A percentile compares a stretch with the other conserved stretches of the same genome.
These are phyloP conservation scores for Pezicula rhizophila DNA, from an alignment of 2,329 filamentous ascomycete species.

Conservation along the genomic window DNA sequence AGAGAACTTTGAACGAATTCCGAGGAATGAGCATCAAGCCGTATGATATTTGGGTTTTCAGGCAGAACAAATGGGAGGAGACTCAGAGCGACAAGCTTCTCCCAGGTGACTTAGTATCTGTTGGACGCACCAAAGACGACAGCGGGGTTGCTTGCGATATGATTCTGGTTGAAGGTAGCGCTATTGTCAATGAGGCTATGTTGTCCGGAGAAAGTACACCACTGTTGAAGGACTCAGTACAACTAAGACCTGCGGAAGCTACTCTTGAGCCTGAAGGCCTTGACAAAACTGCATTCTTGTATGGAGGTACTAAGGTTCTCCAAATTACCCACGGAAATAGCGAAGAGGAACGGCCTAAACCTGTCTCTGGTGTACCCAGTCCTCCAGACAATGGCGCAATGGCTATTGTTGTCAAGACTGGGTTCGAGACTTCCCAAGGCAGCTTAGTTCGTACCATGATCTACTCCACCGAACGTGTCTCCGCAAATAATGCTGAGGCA, in stretches of 20 bases:
- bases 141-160: slow-evolving; percentile 96
- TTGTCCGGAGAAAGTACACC: slow-evolving; percentile 97
- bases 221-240: slow-evolving; percentile 90
- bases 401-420: slow-evolving; percentile 92
- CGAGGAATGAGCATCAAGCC: slow-evolving; percentile 99
- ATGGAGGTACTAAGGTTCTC: slow-evolving; percentile 94
- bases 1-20: slow-evolving; percentile 92
- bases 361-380: slow-evolving; percentile 70
- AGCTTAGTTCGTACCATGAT: slow-evolving; percentile 99
- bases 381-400: slow-evolving; percentile 91
- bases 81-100: slow-evolving; percentile 85
- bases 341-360: slow-evolving; percentile 65
- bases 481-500: slow-evolving; percentile 95
- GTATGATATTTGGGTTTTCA: slow-evolving; percentile 87
- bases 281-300: slow-evolving; percentile 95
- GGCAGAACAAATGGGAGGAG: slow-evolving; percentile 82
- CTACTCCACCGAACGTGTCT: slow-evolving; percentile 96
- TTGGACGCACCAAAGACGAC: slow-evolving; percentile 91
- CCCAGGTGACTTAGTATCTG: slow-evolving; percentile 88
- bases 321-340: slow-evolving; percentile 85
- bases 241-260: slow-evolving; percentile 78
- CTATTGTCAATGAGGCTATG: slow-evolving; percentile 99
- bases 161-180: slow-evolving; percentile 87
- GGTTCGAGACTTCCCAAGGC: slow-evolving; percentile 97
- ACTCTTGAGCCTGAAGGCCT: slow-evolving; percentile 79